Percentiles rank a stretch among this genome's conserved stretches.
phyloP scores from a whole-genome alignment of 176 grass and related monocot species.

The Rhipidocladum racemiflorum region DNA sequence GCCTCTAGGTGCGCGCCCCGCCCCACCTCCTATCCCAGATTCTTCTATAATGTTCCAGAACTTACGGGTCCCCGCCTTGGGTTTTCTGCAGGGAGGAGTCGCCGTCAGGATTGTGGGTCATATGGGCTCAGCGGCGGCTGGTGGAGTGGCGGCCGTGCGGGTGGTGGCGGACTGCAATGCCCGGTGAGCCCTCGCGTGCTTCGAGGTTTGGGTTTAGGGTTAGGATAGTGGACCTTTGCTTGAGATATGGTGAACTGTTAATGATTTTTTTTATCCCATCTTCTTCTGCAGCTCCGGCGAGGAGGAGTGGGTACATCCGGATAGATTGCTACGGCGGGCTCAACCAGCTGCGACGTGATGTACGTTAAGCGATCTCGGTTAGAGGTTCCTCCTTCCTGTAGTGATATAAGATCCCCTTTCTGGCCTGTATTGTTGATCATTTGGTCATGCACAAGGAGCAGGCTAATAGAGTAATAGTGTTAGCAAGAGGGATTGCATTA shows the following conservation, averaged over 20 bases:
- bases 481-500: background rate
- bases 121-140: conserved; percentile 55
- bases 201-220: background rate
- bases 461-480: background rate
- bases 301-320: conserved; percentile 71
- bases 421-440: background rate
- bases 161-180: conserved; percentile 57
- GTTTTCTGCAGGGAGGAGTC: conserved; percentile 10
- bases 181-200: conserved; percentile 25
- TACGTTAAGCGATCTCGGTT: conserved; percentile 50
- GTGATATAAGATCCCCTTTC: background rate
- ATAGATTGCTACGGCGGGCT: conserved; percentile 91
- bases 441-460: background rate
- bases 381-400: conserved; percentile 32
- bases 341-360: conserved; percentile 97
- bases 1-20: conserved; percentile 38
- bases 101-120: conserved; percentile 19
- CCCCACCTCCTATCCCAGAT: background rate
- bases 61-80: background rate
- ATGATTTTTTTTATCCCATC: background rate
- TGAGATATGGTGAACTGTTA: background rate
- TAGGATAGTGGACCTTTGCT: background rate
- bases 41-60: background rate
- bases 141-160: conserved; percentile 67
- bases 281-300: conserved; percentile 44